Base-by-base conservation (phyloP, 225 moss, liverwort and hornwort species). In the Marchantia paleacea region DNA sequence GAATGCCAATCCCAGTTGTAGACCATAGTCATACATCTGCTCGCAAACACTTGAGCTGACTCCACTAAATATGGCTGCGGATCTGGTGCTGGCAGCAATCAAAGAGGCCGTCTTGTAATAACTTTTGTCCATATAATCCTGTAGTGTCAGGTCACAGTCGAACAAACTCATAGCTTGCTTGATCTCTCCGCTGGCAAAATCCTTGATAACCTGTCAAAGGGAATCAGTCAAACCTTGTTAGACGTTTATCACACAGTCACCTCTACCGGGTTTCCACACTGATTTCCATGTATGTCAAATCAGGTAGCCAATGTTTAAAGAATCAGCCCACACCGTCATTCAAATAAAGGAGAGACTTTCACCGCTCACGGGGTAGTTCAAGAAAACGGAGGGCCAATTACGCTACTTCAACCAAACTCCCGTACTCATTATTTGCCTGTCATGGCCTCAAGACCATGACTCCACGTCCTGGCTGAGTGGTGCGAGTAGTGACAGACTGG, bases 101-200 rank as follows among this genome's bases (percentile, higher is more conserved):
- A 99, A 81, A 0, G 99, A 99, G 6, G 99, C 99, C 0, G 99
- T 99, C 81, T 99, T 99, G 64, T 92, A 99, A 83, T 91, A 95
- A 63, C 95, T 95, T 87, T 99, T 99, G 52, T 99, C 94, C 58
- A 99, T 65, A 78, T 99, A 99, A 47, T 92, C 84, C 81, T 99
- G 85, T 4, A 99, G 54, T 0, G 92, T 89, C 1, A 99, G 84
- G 31, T 94, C 92, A 13, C 94, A 84, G 83, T 99, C 95, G 54
- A 99, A 99, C 84, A 99, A 76, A 78, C 91, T 88, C 82, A 90
- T 90, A 0, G 95, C 99, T 87, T 99, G 99, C 87, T 95, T 95
- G 65, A 99, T 94, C 69, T 99, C 99, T 22, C 99, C 99, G 80
- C 87, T 95, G 54, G 99, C 95, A 53, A 99, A 99, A 79, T 99